These are phyloP conservation scores for Triglochin maritima DNA, from an alignment of 106 monocot genomes.

Conservation along the genomic window DNA sequence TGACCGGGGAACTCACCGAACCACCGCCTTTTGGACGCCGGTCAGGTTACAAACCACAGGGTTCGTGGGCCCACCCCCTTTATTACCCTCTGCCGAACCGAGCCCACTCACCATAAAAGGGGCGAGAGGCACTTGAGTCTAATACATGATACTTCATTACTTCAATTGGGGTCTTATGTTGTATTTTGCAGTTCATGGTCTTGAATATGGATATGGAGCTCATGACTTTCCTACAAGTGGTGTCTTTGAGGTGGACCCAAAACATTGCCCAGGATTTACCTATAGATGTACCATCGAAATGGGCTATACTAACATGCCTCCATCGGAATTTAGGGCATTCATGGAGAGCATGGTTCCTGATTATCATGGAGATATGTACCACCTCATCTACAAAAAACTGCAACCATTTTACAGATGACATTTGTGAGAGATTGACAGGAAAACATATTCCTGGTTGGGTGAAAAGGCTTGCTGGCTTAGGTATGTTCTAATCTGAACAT, in stretches of 20 bases:
- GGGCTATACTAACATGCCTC: constrained; percentile 38
- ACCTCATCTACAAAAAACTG: constrained; percentile 92
- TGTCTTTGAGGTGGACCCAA: constrained; percentile 32
- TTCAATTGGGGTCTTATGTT: not conserved
- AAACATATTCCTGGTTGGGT: constrained; percentile 79
- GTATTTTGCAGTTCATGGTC: constrained; percentile 15
- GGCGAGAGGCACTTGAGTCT: no score
- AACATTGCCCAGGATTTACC: constrained; percentile 19
- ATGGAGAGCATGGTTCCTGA: constrained; percentile 55
- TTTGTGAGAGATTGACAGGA: constrained; percentile 46
- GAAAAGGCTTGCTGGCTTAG: constrained; percentile 78
- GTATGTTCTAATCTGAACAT: constrained; percentile 13
- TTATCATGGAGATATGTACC: constrained; percentile 88
- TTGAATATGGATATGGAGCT: constrained; percentile 33
- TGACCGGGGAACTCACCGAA: no score
- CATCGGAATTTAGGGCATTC: constrained; percentile 46
- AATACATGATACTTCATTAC: no score
- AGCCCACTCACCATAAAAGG: no score
- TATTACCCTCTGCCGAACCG: no score
- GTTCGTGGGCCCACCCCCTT: no score
- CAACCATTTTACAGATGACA: constrained; percentile 92
- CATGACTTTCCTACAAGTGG: constrained; percentile 29
- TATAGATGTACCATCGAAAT: constrained; percentile 66
- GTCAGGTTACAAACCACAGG: no score
- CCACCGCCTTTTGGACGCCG: no score